These are phyloP conservation scores for Tylopilus cervinicoccineus DNA, from an alignment of 768 basidiomycete genomes.

Conservation along the genomic window DNA sequence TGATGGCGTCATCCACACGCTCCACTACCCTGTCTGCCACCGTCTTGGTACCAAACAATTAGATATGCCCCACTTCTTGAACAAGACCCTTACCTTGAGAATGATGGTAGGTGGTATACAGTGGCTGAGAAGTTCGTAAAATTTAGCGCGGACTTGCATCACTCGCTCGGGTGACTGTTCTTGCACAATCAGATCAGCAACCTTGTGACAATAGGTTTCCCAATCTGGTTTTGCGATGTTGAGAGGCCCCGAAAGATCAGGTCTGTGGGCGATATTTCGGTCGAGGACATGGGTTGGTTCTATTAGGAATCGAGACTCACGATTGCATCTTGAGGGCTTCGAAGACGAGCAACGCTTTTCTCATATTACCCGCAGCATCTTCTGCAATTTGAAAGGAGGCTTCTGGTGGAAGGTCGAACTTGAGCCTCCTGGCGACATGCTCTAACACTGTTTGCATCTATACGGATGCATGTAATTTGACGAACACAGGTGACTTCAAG, in stretches of 20 bases:
- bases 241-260: slow-evolving; percentile 76
- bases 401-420: slow-evolving; percentile 76
- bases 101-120: slow-evolving; percentile 94
- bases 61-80: not conserved
- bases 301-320: slow-evolving; percentile 41
- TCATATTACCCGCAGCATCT: slow-evolving; percentile 84
- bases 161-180: slow-evolving; percentile 88
- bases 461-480: not conserved
- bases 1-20: slow-evolving; percentile 83
- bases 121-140: slow-evolving; percentile 94
- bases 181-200: slow-evolving; percentile 83
- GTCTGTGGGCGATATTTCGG: slow-evolving; percentile 39
- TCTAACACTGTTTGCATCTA: slow-evolving; percentile 81
- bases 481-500: not conserved
- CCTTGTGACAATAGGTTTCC: slow-evolving; percentile 94
- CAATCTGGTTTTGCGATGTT: slow-evolving; percentile 97
- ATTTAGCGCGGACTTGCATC: slow-evolving; percentile 87
- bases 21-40: slow-evolving; percentile 86
- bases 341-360: slow-evolving; percentile 91
- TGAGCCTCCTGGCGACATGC: slow-evolving; percentile 75
- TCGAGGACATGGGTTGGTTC: not conserved
- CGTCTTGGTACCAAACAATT: slow-evolving; percentile 51
- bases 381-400: slow-evolving; percentile 72
- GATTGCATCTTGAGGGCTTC: slow-evolving; percentile 98
- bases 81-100: slow-evolving; percentile 61